Evolutionary conservation across 257 asterid genomes (phyloP), one percentile per base, ranked within the genome.

Genomic region (Solanum rostratum): DNA sequence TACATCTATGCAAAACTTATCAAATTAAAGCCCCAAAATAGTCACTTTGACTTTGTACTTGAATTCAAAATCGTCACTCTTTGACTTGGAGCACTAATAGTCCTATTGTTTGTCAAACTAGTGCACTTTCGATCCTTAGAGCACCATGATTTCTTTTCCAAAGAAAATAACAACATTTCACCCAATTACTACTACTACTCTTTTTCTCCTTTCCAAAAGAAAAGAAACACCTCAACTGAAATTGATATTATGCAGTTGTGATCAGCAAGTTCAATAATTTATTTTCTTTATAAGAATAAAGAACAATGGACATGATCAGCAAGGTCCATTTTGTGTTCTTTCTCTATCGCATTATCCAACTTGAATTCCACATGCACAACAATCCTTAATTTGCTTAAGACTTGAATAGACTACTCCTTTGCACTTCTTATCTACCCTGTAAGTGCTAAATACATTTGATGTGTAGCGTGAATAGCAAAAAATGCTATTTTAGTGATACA

Each of bases 241-340:
- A 1, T 68, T 30, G 5, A 65, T 16, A 66, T 9, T 66, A 30
- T 30, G 22, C 73, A 66, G 16, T 66, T 66, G 15, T 10, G 11
- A 30, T 24, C 46, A 15, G 74, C 74, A 66, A 8, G 24, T 33
- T 68, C 24, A 66, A 33, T 66, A 33, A 8, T 66, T 68, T 68
- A 33, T 68, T 9, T 68, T 68, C 76, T 33, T 9, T 33, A 19
- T 16, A 65, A 66, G 74, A 66, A 59, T 14, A n/a, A 59, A 59
- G 68, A 59, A 18, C 49, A 33, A 18, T 68, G 7, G 76, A n/a
- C 76, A 68, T 7, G 76, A 8, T 4, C 27, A 18, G 22, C 49
- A 66, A 66, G 11, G 93, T 92, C 96, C 97, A 90, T 84, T 60
- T 30, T 1, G 88, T 84, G 85, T 81, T 87, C 80, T 83, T 84